Evolutionary conservation across 768 basidiomycete genomes (phyloP), one percentile per base, ranked within the genome.

Genomic region (Boletus rubropictus): DNA sequence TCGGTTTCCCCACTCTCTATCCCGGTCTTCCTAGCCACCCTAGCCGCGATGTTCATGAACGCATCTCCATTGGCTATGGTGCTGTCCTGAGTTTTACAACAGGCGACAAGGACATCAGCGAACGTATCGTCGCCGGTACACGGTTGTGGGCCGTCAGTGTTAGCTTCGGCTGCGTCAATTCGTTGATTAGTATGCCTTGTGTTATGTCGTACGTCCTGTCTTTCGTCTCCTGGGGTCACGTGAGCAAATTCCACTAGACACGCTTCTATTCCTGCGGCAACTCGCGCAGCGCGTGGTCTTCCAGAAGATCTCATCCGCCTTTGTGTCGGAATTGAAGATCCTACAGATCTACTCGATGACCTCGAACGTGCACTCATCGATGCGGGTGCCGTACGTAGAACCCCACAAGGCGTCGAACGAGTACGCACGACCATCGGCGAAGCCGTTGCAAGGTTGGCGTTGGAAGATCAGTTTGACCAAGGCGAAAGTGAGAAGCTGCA

Each of bases 271-370:
- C 94, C 97, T 60, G 82, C 96, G 20, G 88, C 89, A 7, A 83
- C 82, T n/a, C 86, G 96, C 27, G 91, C 90, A n/a, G 92, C 84
- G 33, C 89, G 96, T 46, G 95, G 95, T 35, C 77, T 99, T 15
- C 96, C 96, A n/a, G 96, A 99, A 67, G 89, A 99, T 67, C 80
- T 99, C 42, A 98, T 99, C 57, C 88, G 96, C 38, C 78, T 99
- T 37, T 99, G 96, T 59, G 94, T 98, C 55, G 96, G 96, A 45
- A 98, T 99, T 51, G 96, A 99, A 69, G 96, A 99, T 66, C 76
- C 90, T 0, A 75, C 80, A 25, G 96, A 99, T 70, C 77, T 99
- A 35, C 73, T 98, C 32, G 94, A 96, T 62, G 96, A 99, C 66
- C 82, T 99, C 20, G 92, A 97, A 63, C 82, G 84, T 53, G 91